Conservation (phyloP, 768 basidiomycete genomes). For the Leccinum longicurvipes region DNA sequence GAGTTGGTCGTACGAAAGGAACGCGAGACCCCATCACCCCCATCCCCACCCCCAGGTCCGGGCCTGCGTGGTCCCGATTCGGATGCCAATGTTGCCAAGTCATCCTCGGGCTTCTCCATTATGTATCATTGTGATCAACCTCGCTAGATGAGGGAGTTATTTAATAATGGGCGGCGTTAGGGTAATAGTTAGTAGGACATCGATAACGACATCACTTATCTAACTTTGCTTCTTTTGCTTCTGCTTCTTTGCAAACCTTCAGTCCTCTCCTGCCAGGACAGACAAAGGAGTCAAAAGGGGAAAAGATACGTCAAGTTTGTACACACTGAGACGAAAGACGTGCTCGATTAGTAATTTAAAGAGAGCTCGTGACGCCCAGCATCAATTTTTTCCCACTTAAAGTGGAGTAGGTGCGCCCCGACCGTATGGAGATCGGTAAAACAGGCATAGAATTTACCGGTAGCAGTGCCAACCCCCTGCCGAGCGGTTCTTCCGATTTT, state of each 20-base stretch:
- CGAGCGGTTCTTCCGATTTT: conserved; percentile 8
- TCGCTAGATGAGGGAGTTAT: conserved; percentile 96
- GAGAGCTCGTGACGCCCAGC: conserved; percentile 41
- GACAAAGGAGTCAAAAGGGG: not conserved
- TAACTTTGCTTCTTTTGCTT: conserved; percentile 37
- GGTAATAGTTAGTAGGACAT: conserved; percentile 65
- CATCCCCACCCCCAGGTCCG: not conserved
- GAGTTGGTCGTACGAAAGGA: not conserved
- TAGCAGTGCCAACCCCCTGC: not conserved
- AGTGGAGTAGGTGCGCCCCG: conserved; percentile 72
- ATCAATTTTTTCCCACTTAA: conserved; percentile 56
- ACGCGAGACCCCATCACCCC: not conserved
- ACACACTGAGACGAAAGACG: conserved; percentile 62
- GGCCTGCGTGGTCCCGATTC: not conserved
- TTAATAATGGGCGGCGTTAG: conserved; percentile 79
- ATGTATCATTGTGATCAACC: conserved; percentile 86
- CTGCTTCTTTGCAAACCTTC: conserved; percentile 1
- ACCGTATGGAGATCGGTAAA: not conserved
- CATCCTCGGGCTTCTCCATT: conserved; percentile 40
- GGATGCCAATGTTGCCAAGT: not conserved
- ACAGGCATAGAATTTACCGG: not conserved
- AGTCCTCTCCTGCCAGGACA: not conserved
- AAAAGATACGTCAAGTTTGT: conserved; percentile 13
- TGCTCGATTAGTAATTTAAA: conserved; percentile 77
- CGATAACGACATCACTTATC: conserved; percentile 92